Conservation (phyloP, 768 basidiomycete species). For the Lactifluus pinguis region DNA sequence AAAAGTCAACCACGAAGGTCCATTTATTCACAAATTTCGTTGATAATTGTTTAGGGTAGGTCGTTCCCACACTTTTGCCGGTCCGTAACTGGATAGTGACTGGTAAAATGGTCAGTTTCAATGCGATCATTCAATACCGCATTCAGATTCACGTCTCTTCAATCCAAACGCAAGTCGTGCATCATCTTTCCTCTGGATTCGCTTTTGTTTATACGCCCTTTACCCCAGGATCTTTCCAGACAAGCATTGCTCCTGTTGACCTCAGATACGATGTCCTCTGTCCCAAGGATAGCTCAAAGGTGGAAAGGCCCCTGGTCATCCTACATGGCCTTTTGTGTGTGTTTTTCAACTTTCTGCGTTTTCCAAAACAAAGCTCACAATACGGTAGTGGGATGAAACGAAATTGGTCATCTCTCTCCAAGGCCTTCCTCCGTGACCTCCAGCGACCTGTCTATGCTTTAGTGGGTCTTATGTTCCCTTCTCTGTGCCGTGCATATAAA, state of each 20-base stretch:
- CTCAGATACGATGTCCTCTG: conserved; percentile 27
- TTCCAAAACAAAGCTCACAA: not conserved
- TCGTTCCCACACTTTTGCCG: not conserved
- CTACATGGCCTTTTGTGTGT: conserved; percentile 59
- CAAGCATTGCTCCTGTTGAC: conserved; percentile 21
- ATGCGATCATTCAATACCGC: not conserved
- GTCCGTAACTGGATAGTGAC: too few species aligned
- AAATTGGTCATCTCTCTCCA: conserved; percentile 80
- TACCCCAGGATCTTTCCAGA: conserved; percentile 9
- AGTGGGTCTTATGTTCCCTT: conserved; percentile 30
- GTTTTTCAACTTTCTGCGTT: not conserved
- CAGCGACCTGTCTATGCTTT: conserved; percentile 64
- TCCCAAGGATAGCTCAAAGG: conserved; percentile 16
- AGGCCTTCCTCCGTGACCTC: conserved; percentile 58
- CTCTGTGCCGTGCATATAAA: not conserved
- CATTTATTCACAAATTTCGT: not conserved
- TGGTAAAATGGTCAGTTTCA: not conserved
- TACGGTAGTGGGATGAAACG: conserved; percentile 68
- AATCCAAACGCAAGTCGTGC: not conserved
- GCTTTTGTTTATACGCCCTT: not conserved
- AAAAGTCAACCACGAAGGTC: too few species aligned
- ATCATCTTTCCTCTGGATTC: not conserved
- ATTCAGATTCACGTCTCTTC: not conserved
- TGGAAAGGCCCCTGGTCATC: conserved; percentile 42
- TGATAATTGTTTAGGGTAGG: conserved; percentile 19